Evolutionary conservation across 768 basidiomycete species (phyloP), one percentile per base, ranked within the genome.

Genomic region (Suillus americanus): DNA sequence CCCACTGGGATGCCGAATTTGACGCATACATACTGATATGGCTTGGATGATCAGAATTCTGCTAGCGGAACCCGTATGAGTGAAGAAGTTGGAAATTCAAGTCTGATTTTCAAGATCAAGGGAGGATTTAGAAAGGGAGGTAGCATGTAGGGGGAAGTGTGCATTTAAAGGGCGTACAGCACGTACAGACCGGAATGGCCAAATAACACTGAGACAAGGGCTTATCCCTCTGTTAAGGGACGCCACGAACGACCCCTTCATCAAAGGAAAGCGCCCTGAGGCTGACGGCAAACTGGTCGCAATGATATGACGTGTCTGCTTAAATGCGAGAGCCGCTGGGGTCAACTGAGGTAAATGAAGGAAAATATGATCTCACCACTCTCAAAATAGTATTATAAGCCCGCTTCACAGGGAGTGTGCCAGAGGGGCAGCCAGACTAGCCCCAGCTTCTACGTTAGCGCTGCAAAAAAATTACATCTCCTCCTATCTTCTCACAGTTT

Each of bases 1-100:
- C 67, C 70, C 67, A 71, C n/a, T 62, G 45, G 13, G 62, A 63
- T 6, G 62, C 67, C 9, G 69, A 70, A 12, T 20, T 57, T 38
- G 56, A 20, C 25, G 18, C 2, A 18, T 20, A 20, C 51, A 53
- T 53, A 20, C 18, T 20, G 2, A 28, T 9, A 25, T 57, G 16
- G 23, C 55, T 18, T 28, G 37, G 16, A 40, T 57, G 10, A 16
- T 40, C 16, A 18, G 16, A 25, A 40, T 12, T 16, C 16, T 25
- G 25, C 16, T 25, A 40, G 35, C 12, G n/a, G 33, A 8, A 5
- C 40, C 18, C 10, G 23, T 28, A 13, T 25, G 38, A 18, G 23
- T 10, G 37, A 25, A 18, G 33, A n/a, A 12, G 33, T 35, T 7
- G 20, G 2, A 5, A 20, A 54, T 33, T 33, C 53, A 33, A 54